Evolutionary conservation across 2,329 filamentous ascomycete genomes (phyloP).

Genomic region (Drechslera avenae): DNA sequence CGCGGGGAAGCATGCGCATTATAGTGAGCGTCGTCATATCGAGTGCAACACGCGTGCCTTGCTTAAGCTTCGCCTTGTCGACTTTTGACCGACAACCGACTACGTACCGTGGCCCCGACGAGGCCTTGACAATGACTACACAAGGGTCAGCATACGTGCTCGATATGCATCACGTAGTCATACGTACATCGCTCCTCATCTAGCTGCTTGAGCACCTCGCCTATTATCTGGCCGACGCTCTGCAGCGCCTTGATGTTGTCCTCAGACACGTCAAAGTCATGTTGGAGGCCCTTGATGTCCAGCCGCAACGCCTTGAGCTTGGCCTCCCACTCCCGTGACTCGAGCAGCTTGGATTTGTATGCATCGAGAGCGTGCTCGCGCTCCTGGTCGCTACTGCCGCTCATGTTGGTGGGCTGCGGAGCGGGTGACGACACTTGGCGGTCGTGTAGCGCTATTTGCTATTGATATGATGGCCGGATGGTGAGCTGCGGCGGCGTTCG

Average conservation of each 20-base stretch:
- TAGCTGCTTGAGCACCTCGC: slow-evolving; percentile 97
- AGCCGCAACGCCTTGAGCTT: slow-evolving; percentile 93
- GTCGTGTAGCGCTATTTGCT: too few species aligned
- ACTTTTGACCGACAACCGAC: slow-evolving; percentile 98
- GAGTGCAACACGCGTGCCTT: slow-evolving; percentile 94
- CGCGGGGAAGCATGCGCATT: slow-evolving; percentile 98
- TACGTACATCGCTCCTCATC: slow-evolving; percentile 95
- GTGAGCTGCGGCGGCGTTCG: too few species aligned
- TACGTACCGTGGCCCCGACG: slow-evolving; percentile 94
- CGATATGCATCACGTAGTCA: background rate
- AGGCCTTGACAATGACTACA: slow-evolving; percentile 96
- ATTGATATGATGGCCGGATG: too few species aligned
- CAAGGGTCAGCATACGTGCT: slow-evolving; percentile 17
- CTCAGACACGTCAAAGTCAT: slow-evolving; percentile 94
- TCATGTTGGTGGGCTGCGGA: slow-evolving; percentile 35
- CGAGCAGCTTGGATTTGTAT: slow-evolving; percentile 66
- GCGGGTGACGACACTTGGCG: background rate
- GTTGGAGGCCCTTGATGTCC: slow-evolving; percentile 94
- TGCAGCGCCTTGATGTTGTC: slow-evolving; percentile 99
- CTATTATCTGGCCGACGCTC: slow-evolving; percentile 98
- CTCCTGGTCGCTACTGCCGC: slow-evolving; percentile 53
- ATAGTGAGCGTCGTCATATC: slow-evolving; percentile 99
- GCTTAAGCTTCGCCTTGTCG: slow-evolving; percentile 95
- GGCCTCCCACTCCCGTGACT: slow-evolving; percentile 97
- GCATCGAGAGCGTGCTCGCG: slow-evolving; percentile 58